Conservation (phyloP, 306 rosid species). For the Luffa acutangula region DNA sequence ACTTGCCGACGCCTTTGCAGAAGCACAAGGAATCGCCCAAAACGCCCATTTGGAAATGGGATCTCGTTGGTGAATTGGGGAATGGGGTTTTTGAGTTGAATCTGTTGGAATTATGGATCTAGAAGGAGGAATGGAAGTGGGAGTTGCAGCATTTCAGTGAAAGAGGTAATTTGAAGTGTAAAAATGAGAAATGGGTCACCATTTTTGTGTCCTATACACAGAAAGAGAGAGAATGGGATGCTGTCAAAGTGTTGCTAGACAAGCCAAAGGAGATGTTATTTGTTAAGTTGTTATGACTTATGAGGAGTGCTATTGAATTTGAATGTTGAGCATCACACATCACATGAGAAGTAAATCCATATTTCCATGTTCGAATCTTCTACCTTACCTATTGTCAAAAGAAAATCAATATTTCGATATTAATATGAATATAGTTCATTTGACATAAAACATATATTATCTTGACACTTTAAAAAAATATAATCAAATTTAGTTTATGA, state of each 20-base stretch:
- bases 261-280: neutral
- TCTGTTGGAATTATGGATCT: conserved; percentile 27
- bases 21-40: conserved; percentile 88
- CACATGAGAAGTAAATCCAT: too few relatives aligned
- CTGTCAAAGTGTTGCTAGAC: neutral
- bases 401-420: too few relatives aligned
- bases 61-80: neutral
- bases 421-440: too few relatives aligned
- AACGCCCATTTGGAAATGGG: conserved; percentile 48
- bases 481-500: too few relatives aligned
- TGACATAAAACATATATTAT: too few relatives aligned
- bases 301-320: neutral
- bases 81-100: neutral
- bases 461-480: too few relatives aligned
- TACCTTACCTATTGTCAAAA: too few relatives aligned
- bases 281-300: neutral
- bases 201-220: neutral
- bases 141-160: conserved; percentile 7
- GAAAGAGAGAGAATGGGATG: neutral
- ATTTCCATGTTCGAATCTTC: too few relatives aligned
- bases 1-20: conserved; percentile 88
- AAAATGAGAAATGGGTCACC: conserved; percentile 9
- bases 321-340: neutral
- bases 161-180: neutral
- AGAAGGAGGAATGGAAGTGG: neutral